Evolutionary conservation across 805 yeast genomes (phyloP), one percentile per base, ranked within the genome.

Genomic region (Saccharomyces paradoxus): DNA sequence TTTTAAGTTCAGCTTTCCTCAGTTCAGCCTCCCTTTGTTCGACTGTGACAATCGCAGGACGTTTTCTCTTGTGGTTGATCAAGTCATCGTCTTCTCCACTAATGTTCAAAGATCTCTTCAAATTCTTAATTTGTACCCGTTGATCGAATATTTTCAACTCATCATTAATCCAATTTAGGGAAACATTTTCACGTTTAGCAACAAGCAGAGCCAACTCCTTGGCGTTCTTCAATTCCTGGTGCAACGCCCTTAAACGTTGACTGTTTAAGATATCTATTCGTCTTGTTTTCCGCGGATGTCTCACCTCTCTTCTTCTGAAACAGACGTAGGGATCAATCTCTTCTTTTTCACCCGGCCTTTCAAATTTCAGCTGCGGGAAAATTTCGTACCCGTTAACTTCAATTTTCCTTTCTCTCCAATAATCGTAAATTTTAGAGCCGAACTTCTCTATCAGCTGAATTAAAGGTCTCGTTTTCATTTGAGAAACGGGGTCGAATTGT

Each of bases 271-370:
- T 81, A 73, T 94, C 99, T 0, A 97, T 88, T 59, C 98, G 82
- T 70, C 99, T 82, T 0, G 99, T 94, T 70, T 94, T 94, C 70
- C 99, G 86, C 30, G 95, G 94, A 67, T 88, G 97, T 60, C 99
- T 82, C 60, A 89, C 86, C 66, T 91, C 98, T 70, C 99, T 86
- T 61, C 97, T 83, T 64, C 99, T 81, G 76, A 94, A 94, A 74
- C 97, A 89, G 46, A 89, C 86, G 70, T 94, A 94, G 1, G 99
- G 98, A 69, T 94, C 97, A 56, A 80, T 81, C 64, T 91, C 97
- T 64, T 91, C 97, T 65, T 90, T 90, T 56, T 89, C 94, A 54
- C 81, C 81, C 26, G 88, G 88, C 61, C 88, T 91, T 72, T 91
- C 97, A 68, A 88, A 90, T 68, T 84, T 87, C 51, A 94, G 75